Evolutionary conservation across 176 grass and related monocot genomes (phyloP).

Genomic region (Microstegium vimineum): DNA sequence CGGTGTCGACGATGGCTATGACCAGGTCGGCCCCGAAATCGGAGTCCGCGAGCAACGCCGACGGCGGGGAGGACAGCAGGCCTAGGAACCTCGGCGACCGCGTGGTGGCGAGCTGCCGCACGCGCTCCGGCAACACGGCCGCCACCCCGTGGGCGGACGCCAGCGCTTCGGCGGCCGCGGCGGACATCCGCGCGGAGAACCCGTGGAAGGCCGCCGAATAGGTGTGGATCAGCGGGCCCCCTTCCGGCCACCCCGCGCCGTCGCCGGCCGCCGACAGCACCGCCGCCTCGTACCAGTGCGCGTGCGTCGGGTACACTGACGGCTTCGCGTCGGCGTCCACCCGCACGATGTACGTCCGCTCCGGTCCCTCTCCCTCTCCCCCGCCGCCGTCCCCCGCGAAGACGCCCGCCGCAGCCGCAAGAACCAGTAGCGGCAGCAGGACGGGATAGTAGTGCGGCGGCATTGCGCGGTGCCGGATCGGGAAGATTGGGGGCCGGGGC

Average conservation of each 20-base stretch:
- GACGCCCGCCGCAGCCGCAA: background rate
- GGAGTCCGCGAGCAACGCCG: conserved; percentile 77
- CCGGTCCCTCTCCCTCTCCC: background rate
- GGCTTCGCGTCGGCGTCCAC: conserved; percentile 89
- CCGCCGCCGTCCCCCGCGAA: background rate
- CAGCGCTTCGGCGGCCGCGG: conserved; percentile 33
- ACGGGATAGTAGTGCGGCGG: background rate
- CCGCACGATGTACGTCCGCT: conserved; percentile 84
- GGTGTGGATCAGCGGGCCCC: conserved; percentile 76
- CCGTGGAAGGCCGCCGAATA: conserved; percentile 81
- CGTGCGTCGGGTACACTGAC: conserved; percentile 76
- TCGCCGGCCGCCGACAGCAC: conserved; percentile 40
- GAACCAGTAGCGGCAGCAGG: background rate
- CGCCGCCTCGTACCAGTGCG: conserved; percentile 86
- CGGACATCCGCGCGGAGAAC: conserved; percentile 71
- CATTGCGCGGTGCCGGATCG: conserved; percentile 34
- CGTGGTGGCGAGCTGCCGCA: conserved; percentile 61
- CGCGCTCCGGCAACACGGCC: conserved; percentile 66
- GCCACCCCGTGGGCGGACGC: conserved; percentile 44
- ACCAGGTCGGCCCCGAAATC: conserved; percentile 86
- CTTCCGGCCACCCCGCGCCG: conserved; percentile 38
- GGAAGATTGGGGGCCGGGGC: background rate
- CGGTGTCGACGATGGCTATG: conserved; percentile 76
- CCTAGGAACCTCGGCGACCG: conserved; percentile 70
- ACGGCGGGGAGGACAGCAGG: conserved; percentile 69